Base-by-base conservation (phyloP, 768 basidiomycete genomes). In the Leccinum barrowsii region DNA sequence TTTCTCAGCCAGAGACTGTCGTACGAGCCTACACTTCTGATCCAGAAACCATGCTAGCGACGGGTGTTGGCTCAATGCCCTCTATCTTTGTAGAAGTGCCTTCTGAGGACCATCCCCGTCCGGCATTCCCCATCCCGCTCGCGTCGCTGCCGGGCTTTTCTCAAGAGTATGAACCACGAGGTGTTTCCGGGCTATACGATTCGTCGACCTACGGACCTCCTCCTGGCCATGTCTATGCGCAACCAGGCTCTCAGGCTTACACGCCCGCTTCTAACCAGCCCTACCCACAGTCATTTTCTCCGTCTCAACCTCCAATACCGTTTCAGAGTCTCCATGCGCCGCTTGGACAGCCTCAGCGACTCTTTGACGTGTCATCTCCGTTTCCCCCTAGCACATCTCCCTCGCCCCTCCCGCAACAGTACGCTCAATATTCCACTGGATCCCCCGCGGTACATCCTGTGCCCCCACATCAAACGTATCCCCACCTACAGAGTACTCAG, bases 11-110 rank as follows among this genome's bases (percentile, higher is more conserved):
- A n/a, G 62, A 63, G 44, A 53, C 47, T 21, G 54, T 46, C 10
- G 28, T 37, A 15, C 67, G 60, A 22, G 44, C 53, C 3, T 54
- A 56, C 46, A 15, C 64, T 53, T 24, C 57, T 2, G 59, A 50
- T n/a, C 19, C 24, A 24, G 24, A 54, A 11, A 42, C 50, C 26
- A 35, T 13, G 48, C 19, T 32, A 30, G 42, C 57, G 13, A 2
- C 19, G 17, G 48, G 52, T 37, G 32, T 49, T 34, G 49, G 55
- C 22, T 50, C 40, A 40, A 26, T 50, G 5, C 70, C 72, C 0
- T 58, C 70, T 37, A 56, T 72, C 17, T 7, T 63, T 19, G 53
- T 73, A 26, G 57, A 62, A 24, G 58, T 62, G 30, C 35, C 53
- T 52, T 37, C 46, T 17, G 56, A 57, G 5, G 50, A 46, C 21